Evolutionary conservation across 1,284 basidiomycete species (phyloP).

Genomic region (Mycena sp.): DNA sequence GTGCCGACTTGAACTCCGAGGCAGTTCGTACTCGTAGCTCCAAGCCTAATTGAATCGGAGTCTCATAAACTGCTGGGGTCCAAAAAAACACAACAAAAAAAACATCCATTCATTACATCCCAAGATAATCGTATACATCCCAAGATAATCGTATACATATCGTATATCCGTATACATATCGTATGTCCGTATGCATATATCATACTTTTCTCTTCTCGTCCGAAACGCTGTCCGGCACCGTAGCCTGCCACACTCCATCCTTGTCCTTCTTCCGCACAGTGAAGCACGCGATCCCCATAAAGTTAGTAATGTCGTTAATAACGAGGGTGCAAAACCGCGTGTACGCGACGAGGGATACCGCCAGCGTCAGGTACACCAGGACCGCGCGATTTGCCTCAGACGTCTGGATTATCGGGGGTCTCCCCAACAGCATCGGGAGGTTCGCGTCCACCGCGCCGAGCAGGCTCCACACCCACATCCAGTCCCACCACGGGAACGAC

Average conservation of each 20-base stretch:
- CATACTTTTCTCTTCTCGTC: slow-evolving; percentile 24
- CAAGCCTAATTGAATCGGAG: no score
- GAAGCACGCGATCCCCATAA: slow-evolving; percentile 91
- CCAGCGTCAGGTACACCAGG: slow-evolving; percentile 77
- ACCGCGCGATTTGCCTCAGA: slow-evolving; percentile 65
- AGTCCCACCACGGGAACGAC: slow-evolving; percentile 90
- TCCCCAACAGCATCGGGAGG: slow-evolving; percentile 69
- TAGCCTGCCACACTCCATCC: slow-evolving; percentile 69
- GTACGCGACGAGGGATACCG: slow-evolving; percentile 76
- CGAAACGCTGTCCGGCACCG: not conserved
- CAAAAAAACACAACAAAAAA: no score
- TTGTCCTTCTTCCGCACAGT: slow-evolving; percentile 86
- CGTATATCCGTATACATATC: no score
- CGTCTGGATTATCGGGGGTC: slow-evolving; percentile 76
- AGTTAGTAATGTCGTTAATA: slow-evolving; percentile 88
- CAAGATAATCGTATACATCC: no score
- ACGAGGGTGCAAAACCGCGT: slow-evolving; percentile 83
- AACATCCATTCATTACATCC: no score
- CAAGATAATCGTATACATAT: no score
- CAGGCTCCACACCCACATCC: slow-evolving; percentile 85
- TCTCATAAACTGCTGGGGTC: no score
- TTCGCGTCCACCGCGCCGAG: slow-evolving; percentile 88
- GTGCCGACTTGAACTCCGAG: no score
- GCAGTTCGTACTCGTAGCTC: no score
- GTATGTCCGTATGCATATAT: no score